Evolutionary conservation across 352 stramenopile species (phyloP).

Genomic region (Globisporangium lucens): DNA sequence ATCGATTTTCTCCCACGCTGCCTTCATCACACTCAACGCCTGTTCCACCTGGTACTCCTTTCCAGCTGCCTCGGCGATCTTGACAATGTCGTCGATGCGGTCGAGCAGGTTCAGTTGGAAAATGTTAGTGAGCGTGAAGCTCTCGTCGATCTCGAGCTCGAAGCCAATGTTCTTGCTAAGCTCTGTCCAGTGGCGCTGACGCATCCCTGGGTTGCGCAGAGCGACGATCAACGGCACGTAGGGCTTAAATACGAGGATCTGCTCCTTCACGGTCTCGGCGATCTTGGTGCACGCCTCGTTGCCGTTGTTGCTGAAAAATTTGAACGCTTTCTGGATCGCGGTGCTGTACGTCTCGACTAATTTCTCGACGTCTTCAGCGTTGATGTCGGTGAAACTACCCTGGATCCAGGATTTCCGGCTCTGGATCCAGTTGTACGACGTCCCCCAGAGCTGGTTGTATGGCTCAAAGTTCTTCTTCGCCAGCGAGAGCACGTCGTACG

Average conservation of each 20-base stretch:
- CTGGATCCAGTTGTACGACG: constrained; percentile 90
- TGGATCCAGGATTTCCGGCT: constrained; percentile 91
- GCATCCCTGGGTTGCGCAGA: constrained; percentile 92
- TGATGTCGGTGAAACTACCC: constrained; percentile 88
- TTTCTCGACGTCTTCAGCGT: constrained; percentile 92
- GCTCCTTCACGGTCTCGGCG: constrained; percentile 88
- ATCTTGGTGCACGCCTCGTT: constrained; percentile 88
- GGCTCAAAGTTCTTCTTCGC: constrained; percentile 94
- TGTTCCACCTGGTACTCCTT: constrained; percentile 96
- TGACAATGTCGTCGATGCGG: constrained; percentile 90
- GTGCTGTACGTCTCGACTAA: constrained; percentile 81
- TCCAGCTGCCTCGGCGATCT: constrained; percentile 89
- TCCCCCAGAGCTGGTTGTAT: constrained; percentile 92
- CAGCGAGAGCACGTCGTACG: constrained; percentile 83
- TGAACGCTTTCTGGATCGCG: constrained; percentile 89
- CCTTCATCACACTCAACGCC: constrained; percentile 91
- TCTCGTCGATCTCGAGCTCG: constrained; percentile 87
- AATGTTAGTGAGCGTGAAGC: constrained; percentile 81
- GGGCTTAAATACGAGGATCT: constrained; percentile 92
- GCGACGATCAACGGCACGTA: constrained; percentile 91
- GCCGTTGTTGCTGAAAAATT: constrained; percentile 90
- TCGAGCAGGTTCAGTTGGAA: constrained; percentile 83
- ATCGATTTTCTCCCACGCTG: constrained; percentile 87
- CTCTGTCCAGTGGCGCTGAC: constrained; percentile 91
- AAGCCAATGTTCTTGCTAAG: constrained; percentile 85